Evolutionary conservation across 1,284 basidiomycete species (phyloP).

Genomic region (Malassezia globosa): DNA sequence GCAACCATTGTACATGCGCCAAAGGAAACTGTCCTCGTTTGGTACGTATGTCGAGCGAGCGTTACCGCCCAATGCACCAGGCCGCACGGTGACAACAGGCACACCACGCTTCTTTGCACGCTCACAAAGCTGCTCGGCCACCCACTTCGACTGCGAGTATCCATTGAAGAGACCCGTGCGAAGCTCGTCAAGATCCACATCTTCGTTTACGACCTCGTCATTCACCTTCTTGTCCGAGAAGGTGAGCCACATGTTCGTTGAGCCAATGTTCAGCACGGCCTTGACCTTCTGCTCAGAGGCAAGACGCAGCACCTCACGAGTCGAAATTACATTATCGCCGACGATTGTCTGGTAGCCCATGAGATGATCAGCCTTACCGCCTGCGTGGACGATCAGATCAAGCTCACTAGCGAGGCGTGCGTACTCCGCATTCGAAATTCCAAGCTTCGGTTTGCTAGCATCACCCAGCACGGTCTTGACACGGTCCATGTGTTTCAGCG

Average conservation of each 20-base stretch:
- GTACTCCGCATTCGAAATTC: conserved; percentile 39
- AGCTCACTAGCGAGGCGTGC: conserved; percentile 35
- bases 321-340: conserved; percentile 44
- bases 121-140: conserved; percentile 44
- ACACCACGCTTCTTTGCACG: conserved; percentile 40
- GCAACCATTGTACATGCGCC: conserved; percentile 12
- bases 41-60: conserved; percentile 20
- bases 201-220: conserved; percentile 31
- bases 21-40: conserved; percentile 19
- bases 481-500: conserved; percentile 18
- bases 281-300: conserved; percentile 35
- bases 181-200: conserved; percentile 40
- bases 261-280: conserved; percentile 45
- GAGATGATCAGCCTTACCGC: conserved; percentile 46
- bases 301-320: conserved; percentile 47
- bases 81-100: conserved; percentile 42
- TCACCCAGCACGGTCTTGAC: conserved; percentile 19
- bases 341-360: conserved; percentile 47
- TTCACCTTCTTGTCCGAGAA: conserved; percentile 38
- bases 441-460: conserved; percentile 43
- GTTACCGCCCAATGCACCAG: conserved; percentile 45
- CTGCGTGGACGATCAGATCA: conserved; percentile 43
- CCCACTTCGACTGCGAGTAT: conserved; percentile 48
- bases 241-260: conserved; percentile 47
- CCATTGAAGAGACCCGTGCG: conserved; percentile 35